Evolutionary conservation across 352 stramenopile species (phyloP), one percentile per base, ranked within the genome.

Genomic region (Halophytophthora polymorphica): DNA sequence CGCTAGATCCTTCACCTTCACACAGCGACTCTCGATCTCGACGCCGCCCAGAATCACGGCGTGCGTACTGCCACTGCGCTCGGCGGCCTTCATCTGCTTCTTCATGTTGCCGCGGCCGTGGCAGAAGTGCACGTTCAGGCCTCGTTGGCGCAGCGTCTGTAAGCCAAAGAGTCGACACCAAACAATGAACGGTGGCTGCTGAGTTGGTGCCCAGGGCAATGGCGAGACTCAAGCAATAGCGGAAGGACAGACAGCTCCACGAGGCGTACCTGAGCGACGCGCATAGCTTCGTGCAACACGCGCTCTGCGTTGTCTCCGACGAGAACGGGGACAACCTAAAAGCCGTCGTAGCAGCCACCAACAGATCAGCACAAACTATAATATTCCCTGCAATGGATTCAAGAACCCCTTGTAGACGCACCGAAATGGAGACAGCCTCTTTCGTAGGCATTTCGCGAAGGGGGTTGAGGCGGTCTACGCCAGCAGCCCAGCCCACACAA

Each of bases 1-100:
- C 1, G 53, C 41, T 17, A 95, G 53, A 45, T 93, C 83, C 63
- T 95, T 95, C 18, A 95, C 68, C 45, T 87, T 86, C 19, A 92
- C 81, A 28, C 53, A 50, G 28, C 71, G 56, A 39, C 74, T 73
- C 23, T 75, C 53, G 23, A 93, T 64, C 53, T 95, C 86, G 50
- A 86, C 60, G 23, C 70, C 64, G 17, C 86, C 86, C 5, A 95
- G 28, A 38, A 95, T 87, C 35, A 95, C 65, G 21, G 83, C 83
- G 50, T 83, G 74, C 12, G 66, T 67, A 44, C 77, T 89, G 11
- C 75, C 79, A 19, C 70, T 81, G 15, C 77, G 75, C 45, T 93
- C 82, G 10, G 86, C 86, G 60, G 75, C 67, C 76, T 95, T 95
- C 82, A 95, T 91, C 40, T 92, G 77, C 57, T 95, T 95, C 51